Percentiles rank a stretch among this genome's conserved stretches.
Conservation (phyloP, 2,329 filamentous ascomycete genomes). For the Exophiala viscosa region DNA sequence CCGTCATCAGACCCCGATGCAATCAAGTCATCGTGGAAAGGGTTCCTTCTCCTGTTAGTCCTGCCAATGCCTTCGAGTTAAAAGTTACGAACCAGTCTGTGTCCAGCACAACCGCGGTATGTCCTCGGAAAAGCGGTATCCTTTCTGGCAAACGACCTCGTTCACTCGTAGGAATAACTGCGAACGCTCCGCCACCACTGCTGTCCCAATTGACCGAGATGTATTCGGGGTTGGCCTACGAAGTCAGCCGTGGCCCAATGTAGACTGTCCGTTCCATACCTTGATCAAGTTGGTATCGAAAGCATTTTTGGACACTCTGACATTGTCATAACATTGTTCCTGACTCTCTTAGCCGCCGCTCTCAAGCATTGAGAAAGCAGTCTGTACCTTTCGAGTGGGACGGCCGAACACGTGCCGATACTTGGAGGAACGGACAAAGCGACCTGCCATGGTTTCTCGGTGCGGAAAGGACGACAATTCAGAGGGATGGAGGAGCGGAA, state of each 20-base stretch:
- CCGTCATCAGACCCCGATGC: conserved; percentile 94
- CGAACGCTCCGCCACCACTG: conserved; percentile 91
- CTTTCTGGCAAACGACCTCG: conserved; percentile 86
- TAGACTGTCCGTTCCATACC: conserved; percentile 50
- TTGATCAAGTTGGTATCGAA: conserved; percentile 99
- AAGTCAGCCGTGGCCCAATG: conserved; percentile 7
- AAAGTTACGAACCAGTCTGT: conserved; percentile 75
- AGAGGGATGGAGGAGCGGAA: background rate
- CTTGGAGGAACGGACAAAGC: conserved; percentile 70
- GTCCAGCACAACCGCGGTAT: conserved; percentile 92
- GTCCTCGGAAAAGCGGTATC: conserved; percentile 90
- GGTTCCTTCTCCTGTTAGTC: conserved; percentile 61
- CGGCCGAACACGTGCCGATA: conserved; percentile 96
- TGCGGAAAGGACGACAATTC: background rate
- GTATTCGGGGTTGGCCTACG: conserved; percentile 88
- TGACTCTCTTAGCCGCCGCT: conserved; percentile 32
- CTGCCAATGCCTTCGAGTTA: conserved; percentile 3
- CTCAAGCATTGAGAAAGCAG: conserved; percentile 3
- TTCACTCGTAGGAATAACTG: conserved; percentile 87
- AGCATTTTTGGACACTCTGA: conserved; percentile 95
- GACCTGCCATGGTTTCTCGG: conserved; percentile 56
- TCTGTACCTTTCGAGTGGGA: conserved; percentile 71
- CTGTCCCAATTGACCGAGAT: conserved; percentile 98
- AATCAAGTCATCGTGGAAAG: conserved; percentile 90
- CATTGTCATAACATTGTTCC: conserved; percentile 98